Conservation (phyloP, 441 rosid species). For the Populus hybrid region DNA sequence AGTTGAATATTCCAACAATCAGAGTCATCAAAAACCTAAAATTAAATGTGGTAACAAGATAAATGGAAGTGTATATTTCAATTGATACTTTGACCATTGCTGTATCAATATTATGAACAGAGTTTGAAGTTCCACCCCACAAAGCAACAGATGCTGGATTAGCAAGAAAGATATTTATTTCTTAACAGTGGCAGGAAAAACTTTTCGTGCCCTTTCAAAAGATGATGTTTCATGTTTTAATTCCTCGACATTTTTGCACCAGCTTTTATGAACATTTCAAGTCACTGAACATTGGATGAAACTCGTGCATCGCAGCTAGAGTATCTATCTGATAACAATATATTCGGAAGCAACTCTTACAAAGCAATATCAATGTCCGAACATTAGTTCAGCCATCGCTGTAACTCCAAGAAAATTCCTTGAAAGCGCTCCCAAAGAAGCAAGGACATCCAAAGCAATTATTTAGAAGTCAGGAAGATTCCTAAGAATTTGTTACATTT, state of each 20-base stretch:
- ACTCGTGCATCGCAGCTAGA: neutral
- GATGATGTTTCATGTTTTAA: neutral
- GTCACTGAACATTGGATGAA: neutral
- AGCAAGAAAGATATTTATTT: neutral
- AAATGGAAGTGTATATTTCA: neutral
- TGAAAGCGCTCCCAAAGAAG: neutral
- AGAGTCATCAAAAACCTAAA: neutral
- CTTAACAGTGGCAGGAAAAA: no score
- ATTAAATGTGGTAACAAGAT: neutral
- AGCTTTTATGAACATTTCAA: no score
- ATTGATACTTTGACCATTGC: neutral
- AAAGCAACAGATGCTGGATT: neutral
- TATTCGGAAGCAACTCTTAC: neutral
- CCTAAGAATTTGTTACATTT: neutral
- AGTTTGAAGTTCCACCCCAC: neutral
- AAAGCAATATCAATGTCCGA: neutral
- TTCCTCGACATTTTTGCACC: neutral
- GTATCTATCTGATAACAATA: neutral
- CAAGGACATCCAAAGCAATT: neutral
- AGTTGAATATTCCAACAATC: neutral
- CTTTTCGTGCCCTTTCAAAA: no score
- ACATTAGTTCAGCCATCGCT: neutral
- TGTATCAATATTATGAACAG: neutral
- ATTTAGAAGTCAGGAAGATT: neutral
- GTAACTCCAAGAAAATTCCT: neutral